phyloP scores from a whole-genome alignment of 2,329 filamentous ascomycete species.

The Talaromyces rugulosus region DNA sequence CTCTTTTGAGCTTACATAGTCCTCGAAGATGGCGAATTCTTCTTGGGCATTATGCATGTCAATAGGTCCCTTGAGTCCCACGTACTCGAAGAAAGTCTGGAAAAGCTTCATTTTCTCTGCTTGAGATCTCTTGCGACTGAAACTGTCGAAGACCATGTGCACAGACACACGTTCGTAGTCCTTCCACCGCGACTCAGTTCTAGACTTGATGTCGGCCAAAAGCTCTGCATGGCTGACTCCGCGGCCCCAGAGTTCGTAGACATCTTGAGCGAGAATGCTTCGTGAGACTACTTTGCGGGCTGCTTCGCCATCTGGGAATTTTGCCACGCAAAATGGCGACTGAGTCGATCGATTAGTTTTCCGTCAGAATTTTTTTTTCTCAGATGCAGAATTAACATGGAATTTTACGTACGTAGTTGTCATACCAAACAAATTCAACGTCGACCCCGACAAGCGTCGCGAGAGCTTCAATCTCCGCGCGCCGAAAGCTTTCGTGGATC shows the following conservation, averaged over 20 bases:
- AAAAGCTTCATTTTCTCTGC: conserved; percentile 69
- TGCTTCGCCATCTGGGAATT: conserved; percentile 59
- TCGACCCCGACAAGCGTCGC: conserved; percentile 64
- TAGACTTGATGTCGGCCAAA: conserved; percentile 59
- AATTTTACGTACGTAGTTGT: conserved; percentile 58
- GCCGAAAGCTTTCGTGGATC: conserved; percentile 83
- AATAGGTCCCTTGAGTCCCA: conserved; percentile 75
- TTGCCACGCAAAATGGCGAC: conserved; percentile 83
- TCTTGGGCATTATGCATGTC: conserved; percentile 68
- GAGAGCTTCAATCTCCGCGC: conserved; percentile 77
- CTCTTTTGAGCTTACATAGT: conserved; percentile 58
- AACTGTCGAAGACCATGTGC: conserved; percentile 81
- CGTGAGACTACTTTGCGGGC: conserved; percentile 67
- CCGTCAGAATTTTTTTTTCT: neutral
- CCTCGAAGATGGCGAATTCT: conserved; percentile 76
- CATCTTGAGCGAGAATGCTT: conserved; percentile 74
- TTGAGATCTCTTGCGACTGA: conserved; percentile 65
- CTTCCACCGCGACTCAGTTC: conserved; percentile 62
- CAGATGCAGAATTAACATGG: neutral
- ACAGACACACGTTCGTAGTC: conserved; percentile 65
- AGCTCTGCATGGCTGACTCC: conserved; percentile 64
- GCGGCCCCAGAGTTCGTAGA: conserved; percentile 85
- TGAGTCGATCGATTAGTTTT: conserved; percentile 32
- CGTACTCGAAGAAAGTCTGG: conserved; percentile 69
- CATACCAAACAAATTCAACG: conserved; percentile 71